These are phyloP conservation scores for Bacidia rubella DNA, from an alignment of 495 filamentous ascomycete genomes.

Conservation along the genomic window DNA sequence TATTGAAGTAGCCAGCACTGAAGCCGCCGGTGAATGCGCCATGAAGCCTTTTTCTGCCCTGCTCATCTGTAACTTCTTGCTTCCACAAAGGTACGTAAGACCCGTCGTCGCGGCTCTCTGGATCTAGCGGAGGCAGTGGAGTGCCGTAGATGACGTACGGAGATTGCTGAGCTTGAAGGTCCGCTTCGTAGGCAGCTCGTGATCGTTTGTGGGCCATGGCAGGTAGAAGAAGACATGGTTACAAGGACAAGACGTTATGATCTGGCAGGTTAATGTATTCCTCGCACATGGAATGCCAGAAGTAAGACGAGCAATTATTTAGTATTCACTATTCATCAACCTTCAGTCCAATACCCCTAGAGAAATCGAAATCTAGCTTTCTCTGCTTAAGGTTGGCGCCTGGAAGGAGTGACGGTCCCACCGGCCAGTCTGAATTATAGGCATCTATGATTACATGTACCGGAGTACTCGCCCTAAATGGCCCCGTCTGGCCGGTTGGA, in stretches of 20 bases:
- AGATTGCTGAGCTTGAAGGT: conserved; percentile 56
- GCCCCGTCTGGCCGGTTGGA: too few relatives aligned
- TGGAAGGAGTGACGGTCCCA: too few relatives aligned
- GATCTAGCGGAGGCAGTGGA: conserved; percentile 67
- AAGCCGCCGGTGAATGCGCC: conserved; percentile 95
- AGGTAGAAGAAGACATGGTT: conserved; percentile 6
- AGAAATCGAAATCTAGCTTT: too few relatives aligned
- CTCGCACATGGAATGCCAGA: too few relatives aligned
- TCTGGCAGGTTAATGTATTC: too few relatives aligned
- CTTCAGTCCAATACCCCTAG: too few relatives aligned
- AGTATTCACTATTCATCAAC: too few relatives aligned
- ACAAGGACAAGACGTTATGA: neutral
- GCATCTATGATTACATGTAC: too few relatives aligned
- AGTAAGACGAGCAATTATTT: too few relatives aligned
- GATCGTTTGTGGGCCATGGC: conserved; percentile 70
- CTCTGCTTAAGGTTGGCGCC: too few relatives aligned
- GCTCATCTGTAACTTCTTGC: conserved; percentile 91
- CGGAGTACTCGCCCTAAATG: too few relatives aligned
- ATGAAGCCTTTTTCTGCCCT: conserved; percentile 79
- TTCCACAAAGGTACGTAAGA: conserved; percentile 93
- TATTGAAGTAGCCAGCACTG: conserved; percentile 98
- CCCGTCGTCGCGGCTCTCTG: conserved; percentile 73
- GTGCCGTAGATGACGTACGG: conserved; percentile 79
- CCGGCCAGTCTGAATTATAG: too few relatives aligned
- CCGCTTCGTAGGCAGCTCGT: conserved; percentile 63